These are phyloP conservation scores for Fomitopsis pinicola DNA, from an alignment of 1,284 basidiomycete genomes.

Conservation along the genomic window DNA sequence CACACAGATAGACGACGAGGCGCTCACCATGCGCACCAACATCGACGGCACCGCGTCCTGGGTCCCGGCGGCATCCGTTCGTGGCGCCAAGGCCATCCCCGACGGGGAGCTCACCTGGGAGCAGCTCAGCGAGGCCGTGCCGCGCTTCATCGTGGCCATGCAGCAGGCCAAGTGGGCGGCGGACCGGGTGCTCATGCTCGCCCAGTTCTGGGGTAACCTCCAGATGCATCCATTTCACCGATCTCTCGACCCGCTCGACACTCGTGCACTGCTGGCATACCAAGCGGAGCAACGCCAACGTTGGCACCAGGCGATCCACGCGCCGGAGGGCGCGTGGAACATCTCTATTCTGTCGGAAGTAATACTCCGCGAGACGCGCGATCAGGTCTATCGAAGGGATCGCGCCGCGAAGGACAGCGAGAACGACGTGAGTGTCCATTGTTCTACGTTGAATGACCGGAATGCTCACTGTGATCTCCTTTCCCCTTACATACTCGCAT, in stretches of 20 bases:
- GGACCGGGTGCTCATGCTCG: not conserved
- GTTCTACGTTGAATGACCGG: too few species aligned
- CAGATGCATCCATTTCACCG: not conserved
- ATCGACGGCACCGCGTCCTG: not conserved
- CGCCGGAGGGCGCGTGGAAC: not conserved
- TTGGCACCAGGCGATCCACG: not conserved
- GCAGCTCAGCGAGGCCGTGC: not conserved
- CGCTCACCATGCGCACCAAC: not conserved
- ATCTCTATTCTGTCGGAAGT: not conserved
- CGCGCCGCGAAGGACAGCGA: not conserved
- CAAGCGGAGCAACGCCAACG: not conserved
- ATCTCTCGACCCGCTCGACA: not conserved
- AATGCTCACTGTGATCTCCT: too few species aligned
- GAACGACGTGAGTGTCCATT: not conserved
- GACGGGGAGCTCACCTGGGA: not conserved
- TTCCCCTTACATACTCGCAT: too few species aligned
- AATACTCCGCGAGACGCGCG: not conserved
- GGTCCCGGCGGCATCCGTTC: not conserved
- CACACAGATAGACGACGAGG: not conserved
- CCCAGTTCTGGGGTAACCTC: not conserved
- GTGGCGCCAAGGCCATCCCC: not conserved
- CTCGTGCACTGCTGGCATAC: not conserved
- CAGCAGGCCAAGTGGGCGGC: not conserved
- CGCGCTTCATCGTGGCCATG: not conserved
- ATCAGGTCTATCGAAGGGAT: not conserved